Conservation (phyloP, 768 basidiomycete genomes). For the Leccinellum luteum region DNA sequence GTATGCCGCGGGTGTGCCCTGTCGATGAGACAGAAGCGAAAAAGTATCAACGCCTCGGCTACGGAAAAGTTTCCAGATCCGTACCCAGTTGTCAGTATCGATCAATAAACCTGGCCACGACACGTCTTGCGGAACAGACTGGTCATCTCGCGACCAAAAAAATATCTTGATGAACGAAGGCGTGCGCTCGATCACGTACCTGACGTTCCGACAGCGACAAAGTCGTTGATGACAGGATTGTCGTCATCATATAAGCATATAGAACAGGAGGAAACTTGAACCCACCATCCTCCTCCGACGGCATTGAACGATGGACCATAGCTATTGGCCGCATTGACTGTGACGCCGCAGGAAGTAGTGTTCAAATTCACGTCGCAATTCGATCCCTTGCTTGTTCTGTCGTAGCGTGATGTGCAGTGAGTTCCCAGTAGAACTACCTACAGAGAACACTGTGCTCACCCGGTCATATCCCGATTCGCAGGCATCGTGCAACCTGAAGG, state of each 20-base stretch:
- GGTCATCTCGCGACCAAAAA: constrained; percentile 37
- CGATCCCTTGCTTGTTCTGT: constrained; percentile 20
- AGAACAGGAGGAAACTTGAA: neutral
- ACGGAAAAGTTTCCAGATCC: neutral
- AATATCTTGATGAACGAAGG: constrained; percentile 35
- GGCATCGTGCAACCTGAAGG: constrained; percentile 36
- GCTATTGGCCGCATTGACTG: constrained; percentile 21
- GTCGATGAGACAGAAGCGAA: neutral
- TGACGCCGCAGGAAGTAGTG: constrained; percentile 34
- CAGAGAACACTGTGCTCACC: constrained; percentile 17
- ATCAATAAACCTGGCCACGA: constrained; percentile 16
- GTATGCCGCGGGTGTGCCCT: constrained; percentile 60
- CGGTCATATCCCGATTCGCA: constrained; percentile 24
- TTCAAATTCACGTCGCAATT: constrained; percentile 32
- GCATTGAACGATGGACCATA: constrained; percentile 36
- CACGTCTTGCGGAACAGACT: constrained; percentile 34
- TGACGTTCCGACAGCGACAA: neutral
- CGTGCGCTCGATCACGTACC: constrained; percentile 39
- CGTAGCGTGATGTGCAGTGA: neutral
- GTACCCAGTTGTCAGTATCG: constrained; percentile 27
- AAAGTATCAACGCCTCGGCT: neutral
- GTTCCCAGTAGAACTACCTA: neutral
- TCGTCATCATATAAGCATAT: neutral
- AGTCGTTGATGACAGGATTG: neutral
- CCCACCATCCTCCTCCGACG: constrained; percentile 36